These are phyloP conservation scores for Amaranthus cruentus DNA, from an alignment of 148 eudicot genomes.

Conservation along the genomic window DNA sequence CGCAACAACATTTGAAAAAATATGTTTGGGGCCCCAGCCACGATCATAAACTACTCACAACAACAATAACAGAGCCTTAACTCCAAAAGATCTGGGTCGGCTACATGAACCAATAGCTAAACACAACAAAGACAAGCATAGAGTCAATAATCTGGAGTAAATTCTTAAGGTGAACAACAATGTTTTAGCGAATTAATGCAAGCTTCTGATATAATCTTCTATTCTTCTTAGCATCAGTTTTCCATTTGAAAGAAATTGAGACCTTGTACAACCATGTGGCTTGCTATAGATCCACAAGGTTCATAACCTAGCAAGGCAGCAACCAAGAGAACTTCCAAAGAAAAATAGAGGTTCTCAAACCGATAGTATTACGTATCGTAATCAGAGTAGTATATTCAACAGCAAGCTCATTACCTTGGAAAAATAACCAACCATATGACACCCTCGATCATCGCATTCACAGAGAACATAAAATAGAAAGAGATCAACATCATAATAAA, in stretches of 20 bases:
- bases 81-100: background rate
- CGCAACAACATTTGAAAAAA: background rate
- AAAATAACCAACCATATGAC: conserved; percentile 99
- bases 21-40: background rate
- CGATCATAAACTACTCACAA: background rate
- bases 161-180: background rate
- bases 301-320: background rate
- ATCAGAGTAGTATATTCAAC: background rate
- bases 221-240: background rate
- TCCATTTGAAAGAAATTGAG: background rate
- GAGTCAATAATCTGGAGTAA: background rate
- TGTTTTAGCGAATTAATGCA: background rate
- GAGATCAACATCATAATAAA: conserved; percentile 91
- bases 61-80: background rate
- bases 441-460: conserved; percentile 98
- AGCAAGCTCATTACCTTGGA: conserved; percentile 59
- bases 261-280: background rate
- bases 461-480: conserved; percentile 88
- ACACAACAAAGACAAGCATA: background rate
- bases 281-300: background rate
- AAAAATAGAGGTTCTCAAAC: background rate
- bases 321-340: background rate
- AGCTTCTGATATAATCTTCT: background rate
- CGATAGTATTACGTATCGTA: background rate
- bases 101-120: background rate